phyloP scores from a whole-genome alignment of 148 eudicot species.

The Cornus florida region DNA sequence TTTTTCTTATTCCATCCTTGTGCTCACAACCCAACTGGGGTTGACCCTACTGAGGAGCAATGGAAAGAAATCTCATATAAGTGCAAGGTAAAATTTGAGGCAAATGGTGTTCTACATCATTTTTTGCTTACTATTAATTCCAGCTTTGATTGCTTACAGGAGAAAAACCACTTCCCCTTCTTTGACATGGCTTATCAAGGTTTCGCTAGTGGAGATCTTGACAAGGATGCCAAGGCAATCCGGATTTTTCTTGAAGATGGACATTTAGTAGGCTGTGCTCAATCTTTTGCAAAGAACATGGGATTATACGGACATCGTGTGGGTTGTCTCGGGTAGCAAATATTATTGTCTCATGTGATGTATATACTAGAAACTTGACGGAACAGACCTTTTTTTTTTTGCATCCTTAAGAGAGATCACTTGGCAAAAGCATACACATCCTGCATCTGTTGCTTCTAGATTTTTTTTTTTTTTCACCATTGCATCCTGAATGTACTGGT shows the following conservation, averaged over 20 bases:
- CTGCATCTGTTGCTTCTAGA: too few relatives aligned
- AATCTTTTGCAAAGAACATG: conserved; percentile 57
- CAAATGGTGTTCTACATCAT: not conserved
- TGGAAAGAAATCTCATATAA: conserved; percentile 35
- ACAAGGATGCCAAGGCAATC: conserved; percentile 51
- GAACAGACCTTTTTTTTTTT: not conserved
- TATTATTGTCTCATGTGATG: conserved; percentile 31
- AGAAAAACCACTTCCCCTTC: conserved; percentile 34
- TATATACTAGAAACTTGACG: not conserved
- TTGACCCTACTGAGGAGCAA: conserved; percentile 55
- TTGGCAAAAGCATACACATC: not conserved
- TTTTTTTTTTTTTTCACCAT: too few relatives aligned
- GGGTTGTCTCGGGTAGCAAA: conserved; percentile 54
- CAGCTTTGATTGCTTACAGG: not conserved
- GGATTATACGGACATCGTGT: conserved; percentile 63
- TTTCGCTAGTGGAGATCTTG: conserved; percentile 60
- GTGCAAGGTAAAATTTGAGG: not conserved
- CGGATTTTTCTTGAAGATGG: conserved; percentile 60
- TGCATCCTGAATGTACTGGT: too few relatives aligned
- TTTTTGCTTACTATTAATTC: not conserved
- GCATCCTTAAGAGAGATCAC: conserved; percentile 1
- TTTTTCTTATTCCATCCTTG: conserved; percentile 44
- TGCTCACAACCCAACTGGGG: conserved; percentile 66
- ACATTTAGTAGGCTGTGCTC: conserved; percentile 55
- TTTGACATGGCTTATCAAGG: conserved; percentile 70